These are phyloP conservation scores for Kwoniella sp. DNA, from an alignment of 768 basidiomycete species.

Conservation along the genomic window DNA sequence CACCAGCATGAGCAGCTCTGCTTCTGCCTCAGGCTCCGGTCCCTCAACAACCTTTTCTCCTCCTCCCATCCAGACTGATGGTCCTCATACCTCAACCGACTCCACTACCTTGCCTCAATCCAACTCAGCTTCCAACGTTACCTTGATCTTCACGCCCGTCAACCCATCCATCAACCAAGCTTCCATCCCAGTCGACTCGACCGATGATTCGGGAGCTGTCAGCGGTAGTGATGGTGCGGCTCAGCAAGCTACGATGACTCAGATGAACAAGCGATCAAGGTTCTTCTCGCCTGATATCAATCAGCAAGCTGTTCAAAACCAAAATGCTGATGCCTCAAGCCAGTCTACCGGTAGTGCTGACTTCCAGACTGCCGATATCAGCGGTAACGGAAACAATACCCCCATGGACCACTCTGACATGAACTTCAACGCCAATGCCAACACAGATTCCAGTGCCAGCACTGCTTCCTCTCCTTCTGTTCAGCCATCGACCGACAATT, in stretches of 20 bases:
- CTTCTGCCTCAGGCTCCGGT: conserved; percentile 54
- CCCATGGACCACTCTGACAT: background rate
- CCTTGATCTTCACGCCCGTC: conserved; percentile 41
- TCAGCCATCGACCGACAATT: background rate
- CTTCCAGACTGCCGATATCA: background rate
- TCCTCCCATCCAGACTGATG: conserved; percentile 38
- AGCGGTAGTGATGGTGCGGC: background rate
- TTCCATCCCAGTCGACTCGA: background rate
- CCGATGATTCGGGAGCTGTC: background rate
- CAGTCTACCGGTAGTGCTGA: background rate
- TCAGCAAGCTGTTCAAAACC: background rate
- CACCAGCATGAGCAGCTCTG: conserved; percentile 56
- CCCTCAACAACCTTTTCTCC: conserved; percentile 34
- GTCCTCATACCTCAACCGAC: conserved; percentile 26
- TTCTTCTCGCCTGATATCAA: conserved; percentile 8
- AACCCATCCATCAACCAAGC: conserved; percentile 30
- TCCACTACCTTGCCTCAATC: conserved; percentile 21
- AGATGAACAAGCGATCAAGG: background rate
- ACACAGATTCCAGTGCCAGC: background rate
- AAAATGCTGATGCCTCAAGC: background rate
- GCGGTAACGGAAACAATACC: background rate
- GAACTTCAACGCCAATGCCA: background rate
- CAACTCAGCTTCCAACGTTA: conserved; percentile 33
- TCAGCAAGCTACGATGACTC: conserved; percentile 19
- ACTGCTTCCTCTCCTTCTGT: background rate